Conservation (phyloP, 805 yeast genomes). For the Ogataea philodendri region DNA sequence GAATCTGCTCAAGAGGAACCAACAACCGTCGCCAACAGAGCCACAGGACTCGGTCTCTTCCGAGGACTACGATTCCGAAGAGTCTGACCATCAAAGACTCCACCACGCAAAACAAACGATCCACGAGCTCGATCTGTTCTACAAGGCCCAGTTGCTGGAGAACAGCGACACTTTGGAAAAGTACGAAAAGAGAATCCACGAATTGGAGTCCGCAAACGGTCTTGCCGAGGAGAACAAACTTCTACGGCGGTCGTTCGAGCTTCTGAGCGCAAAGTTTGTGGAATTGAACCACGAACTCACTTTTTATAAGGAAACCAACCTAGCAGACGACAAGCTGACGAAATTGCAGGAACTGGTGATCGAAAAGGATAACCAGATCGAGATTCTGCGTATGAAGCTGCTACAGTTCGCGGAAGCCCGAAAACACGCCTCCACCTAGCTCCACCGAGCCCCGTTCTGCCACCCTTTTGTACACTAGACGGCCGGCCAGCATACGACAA, state of each 20-base stretch:
- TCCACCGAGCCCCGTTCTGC: too few species aligned
- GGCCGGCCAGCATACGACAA: too few species aligned
- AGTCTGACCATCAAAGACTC: too few species aligned
- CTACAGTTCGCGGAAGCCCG: neutral
- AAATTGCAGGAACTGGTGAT: slow-evolving; percentile 10
- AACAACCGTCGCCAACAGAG: neutral
- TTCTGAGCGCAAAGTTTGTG: slow-evolving; percentile 14
- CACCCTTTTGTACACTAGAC: too few species aligned
- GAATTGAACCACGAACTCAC: slow-evolving; percentile 11
- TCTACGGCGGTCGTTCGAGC: slow-evolving; percentile 14
- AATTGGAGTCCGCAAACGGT: too few species aligned
- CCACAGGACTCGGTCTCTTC: too few species aligned
- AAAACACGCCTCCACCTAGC: too few species aligned
- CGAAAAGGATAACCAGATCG: slow-evolving; percentile 15
- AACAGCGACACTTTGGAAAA: too few species aligned
- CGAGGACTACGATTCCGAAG: too few species aligned
- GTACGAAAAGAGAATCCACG: too few species aligned
- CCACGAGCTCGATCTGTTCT: slow-evolving; percentile 13
- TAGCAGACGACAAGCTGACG: neutral
- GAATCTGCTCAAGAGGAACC: slow-evolving; percentile 1
- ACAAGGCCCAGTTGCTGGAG: slow-evolving; percentile 3
- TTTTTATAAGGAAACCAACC: slow-evolving; percentile 9
- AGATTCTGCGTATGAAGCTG: neutral
- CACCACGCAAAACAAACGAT: slow-evolving; percentile 7
- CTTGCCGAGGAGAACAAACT: slow-evolving; percentile 3